Percentiles rank a stretch among this genome's conserved stretches.
Evolutionary conservation across 345 rosid species (phyloP).

Genomic region (Salix viminalis): DNA sequence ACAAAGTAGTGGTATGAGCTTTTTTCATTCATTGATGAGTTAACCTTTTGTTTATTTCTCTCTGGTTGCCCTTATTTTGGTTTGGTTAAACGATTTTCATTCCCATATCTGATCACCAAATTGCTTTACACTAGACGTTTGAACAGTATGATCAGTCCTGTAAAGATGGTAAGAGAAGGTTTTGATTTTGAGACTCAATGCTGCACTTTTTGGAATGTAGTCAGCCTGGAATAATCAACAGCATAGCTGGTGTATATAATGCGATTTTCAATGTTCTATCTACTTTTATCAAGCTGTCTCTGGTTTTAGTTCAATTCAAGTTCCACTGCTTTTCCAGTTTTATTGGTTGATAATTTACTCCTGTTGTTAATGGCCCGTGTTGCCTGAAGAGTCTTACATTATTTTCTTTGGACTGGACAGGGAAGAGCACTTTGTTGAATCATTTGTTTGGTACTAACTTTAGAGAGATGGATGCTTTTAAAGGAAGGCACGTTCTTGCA

Average conservation of each 20-base stretch:
- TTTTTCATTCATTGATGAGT: background rate
- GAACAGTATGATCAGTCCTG: background rate
- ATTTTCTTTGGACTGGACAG: slow-evolving; percentile 44
- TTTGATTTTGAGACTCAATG: background rate
- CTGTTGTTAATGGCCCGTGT: background rate
- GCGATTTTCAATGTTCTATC: background rate
- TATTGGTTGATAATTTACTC: background rate
- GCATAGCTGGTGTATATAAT: background rate
- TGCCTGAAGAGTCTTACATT: slow-evolving; percentile 15
- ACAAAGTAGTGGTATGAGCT: slow-evolving; percentile 87
- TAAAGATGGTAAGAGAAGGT: background rate
- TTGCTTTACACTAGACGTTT: background rate
- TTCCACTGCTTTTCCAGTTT: background rate
- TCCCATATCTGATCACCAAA: background rate
- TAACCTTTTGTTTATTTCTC: background rate
- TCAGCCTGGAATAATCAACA: background rate
- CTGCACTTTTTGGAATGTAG: background rate
- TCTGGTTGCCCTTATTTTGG: background rate
- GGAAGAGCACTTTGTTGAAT: slow-evolving; percentile 94
- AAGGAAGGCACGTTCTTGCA: slow-evolving; percentile 66
- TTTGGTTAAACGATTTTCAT: background rate
- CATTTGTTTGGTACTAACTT: slow-evolving; percentile 86
- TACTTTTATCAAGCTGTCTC: background rate
- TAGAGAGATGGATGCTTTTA: slow-evolving; percentile 98
- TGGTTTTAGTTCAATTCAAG: background rate